Evolutionary conservation across 768 basidiomycete genomes (phyloP), one percentile per base, ranked within the genome.

Genomic region (Ramaria sp.): DNA sequence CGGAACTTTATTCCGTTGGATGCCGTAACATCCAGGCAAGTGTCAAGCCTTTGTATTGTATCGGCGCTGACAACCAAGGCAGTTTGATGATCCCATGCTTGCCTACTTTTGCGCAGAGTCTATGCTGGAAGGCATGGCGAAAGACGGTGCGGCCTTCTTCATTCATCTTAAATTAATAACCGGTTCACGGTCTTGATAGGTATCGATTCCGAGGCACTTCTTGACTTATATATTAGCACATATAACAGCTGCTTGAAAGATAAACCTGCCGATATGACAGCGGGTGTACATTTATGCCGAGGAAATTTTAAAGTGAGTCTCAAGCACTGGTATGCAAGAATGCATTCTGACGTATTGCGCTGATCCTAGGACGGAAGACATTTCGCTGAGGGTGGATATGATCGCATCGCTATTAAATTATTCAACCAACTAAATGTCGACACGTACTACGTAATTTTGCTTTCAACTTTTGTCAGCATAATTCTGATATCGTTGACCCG

Each of bases 91-190:
- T 61, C 76, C 76, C 1, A 65, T 73, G 15, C 69, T 77, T 24
- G 69, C 73, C 38, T 87, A 81, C 67, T 85, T 86, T 62, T 89
- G 87, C 64, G 72, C 73, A 55, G 79, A 82, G 57, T 62, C 62
- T 1, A 77, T 76, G 70, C 65, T 75, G 43, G 59, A 72, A 54
- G 77, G 75, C 18, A 82, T 88, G 80, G 72, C 74, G 62, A 72
- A 71, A 24, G 77, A 74, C 41, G 78, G 78, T 0, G 71, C 20
- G 39, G 6, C 12, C 2, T 18, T 41, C 28, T 47, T n/a, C 12
- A 8, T 16, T 32, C 32, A 20, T 15, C 48, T 50, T 37, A 18
- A 18, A 13, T 27, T 25, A 48, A 18, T n/a, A 5, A n/a, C 20
- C 25, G 7, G 18, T 9, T 18, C 41, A 10, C 16, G 20, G 18